phyloP scores from a whole-genome alignment of 257 asterid genomes.

The Leptodermis oblonga region DNA sequence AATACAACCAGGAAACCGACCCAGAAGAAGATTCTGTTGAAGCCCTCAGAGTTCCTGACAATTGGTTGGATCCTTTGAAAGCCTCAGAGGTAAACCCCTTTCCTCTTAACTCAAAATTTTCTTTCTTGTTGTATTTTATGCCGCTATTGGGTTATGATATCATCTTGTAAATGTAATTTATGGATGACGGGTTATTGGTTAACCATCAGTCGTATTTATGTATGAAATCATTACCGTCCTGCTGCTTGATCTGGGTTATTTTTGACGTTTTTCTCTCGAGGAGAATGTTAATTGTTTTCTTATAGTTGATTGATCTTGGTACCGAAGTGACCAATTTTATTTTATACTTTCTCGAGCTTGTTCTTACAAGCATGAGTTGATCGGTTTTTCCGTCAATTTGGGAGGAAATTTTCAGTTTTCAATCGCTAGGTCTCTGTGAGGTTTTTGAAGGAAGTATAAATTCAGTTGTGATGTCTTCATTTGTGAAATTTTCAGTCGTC shows the following conservation, averaged over 20 bases:
- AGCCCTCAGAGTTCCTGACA: conserved; percentile 65
- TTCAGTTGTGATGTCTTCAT: too few relatives aligned
- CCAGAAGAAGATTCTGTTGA: conserved; percentile 34
- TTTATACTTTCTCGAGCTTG: background rate
- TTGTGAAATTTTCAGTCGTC: too few relatives aligned
- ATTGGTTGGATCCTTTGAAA: conserved; percentile 67
- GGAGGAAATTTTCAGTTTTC: too few relatives aligned
- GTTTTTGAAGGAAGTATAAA: too few relatives aligned
- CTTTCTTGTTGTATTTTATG: background rate
- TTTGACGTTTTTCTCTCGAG: background rate
- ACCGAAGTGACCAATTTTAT: background rate
- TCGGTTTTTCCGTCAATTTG: background rate
- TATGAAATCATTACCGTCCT: background rate
- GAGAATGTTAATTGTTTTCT: background rate
- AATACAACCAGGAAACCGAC: conserved; percentile 29
- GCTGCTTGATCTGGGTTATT: background rate
- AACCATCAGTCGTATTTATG: too few relatives aligned
- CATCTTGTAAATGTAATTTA: background rate
- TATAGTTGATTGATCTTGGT: too few relatives aligned
- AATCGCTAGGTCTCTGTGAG: too few relatives aligned
- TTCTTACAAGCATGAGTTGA: background rate
- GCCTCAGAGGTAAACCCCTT: conserved; percentile 50
- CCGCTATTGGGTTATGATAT: background rate
- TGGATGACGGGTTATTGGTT: background rate
- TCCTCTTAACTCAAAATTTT: background rate